phyloP scores from a whole-genome alignment of 352 stramenopile genomes.

The Phytophthora macrochlamydospora region DNA sequence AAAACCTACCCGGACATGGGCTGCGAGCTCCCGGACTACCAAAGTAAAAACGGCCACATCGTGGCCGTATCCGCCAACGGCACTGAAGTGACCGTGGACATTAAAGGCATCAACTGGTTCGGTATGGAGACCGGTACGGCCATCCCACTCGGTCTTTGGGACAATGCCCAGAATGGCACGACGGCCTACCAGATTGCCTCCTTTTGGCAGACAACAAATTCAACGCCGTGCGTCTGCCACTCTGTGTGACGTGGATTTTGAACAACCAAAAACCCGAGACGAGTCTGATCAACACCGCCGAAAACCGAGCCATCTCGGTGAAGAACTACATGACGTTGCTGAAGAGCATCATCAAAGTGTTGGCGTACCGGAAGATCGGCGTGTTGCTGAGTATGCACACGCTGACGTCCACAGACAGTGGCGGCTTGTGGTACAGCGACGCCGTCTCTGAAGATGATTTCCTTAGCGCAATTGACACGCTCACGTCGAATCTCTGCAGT shows the following conservation, averaged over 20 bases:
- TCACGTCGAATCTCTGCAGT: constrained; percentile 56
- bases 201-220: constrained; percentile 83
- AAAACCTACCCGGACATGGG: constrained; percentile 70
- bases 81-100: constrained; percentile 53
- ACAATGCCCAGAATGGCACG: constrained; percentile 71
- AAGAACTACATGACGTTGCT: constrained; percentile 57
- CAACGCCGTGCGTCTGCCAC: constrained; percentile 72
- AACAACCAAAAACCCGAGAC: constrained; percentile 58
- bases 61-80: constrained; percentile 59
- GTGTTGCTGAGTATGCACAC: constrained; percentile 72
- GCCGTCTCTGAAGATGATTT: constrained; percentile 45
- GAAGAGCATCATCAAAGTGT: constrained; percentile 55
- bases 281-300: constrained; percentile 50
- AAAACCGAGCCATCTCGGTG: constrained; percentile 68
- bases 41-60: constrained; percentile 72
- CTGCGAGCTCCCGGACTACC: constrained; percentile 72
- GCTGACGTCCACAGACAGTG: constrained; percentile 46
- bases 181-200: constrained; percentile 76
- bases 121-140: constrained; percentile 73
- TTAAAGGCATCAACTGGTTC: constrained; percentile 86
- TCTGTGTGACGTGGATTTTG: constrained; percentile 66
- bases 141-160: constrained; percentile 73
- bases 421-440: constrained; percentile 54
- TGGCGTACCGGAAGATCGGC: constrained; percentile 62
- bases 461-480: constrained; percentile 48